Evolutionary conservation across 2,329 filamentous ascomycete genomes (phyloP).

Genomic region (Dactylonectria estremocensis): DNA sequence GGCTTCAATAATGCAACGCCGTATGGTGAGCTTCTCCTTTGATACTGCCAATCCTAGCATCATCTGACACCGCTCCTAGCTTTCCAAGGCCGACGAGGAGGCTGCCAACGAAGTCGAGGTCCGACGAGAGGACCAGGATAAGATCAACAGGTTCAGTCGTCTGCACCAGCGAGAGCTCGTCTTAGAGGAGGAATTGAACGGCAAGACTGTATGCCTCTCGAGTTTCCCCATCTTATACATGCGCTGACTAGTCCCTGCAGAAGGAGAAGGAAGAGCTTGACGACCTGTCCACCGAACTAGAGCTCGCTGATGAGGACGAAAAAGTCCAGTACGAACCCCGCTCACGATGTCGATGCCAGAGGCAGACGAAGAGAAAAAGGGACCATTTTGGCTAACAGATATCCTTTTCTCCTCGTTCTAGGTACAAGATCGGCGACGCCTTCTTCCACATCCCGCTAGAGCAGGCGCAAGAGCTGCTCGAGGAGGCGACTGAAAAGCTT

Average conservation of each 20-base stretch:
- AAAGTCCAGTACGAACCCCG: constrained; percentile 81
- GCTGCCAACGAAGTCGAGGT: constrained; percentile 90
- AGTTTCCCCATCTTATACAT: no score
- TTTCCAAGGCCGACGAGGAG: constrained; percentile 94
- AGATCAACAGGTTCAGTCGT: constrained; percentile 98
- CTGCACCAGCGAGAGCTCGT: constrained; percentile 88
- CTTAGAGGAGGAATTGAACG: constrained; percentile 84
- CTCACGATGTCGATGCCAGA: background rate
- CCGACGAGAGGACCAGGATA: constrained; percentile 96
- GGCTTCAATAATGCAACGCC: constrained; percentile 69
- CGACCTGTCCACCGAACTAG: constrained; percentile 90
- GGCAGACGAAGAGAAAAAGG: background rate
- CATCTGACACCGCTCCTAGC: constrained; percentile 65
- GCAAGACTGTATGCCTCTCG: constrained; percentile 79
- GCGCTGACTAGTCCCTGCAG: constrained; percentile 63
- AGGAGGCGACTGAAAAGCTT: constrained; percentile 78
- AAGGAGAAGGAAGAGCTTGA: constrained; percentile 99
- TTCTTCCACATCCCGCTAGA: constrained; percentile 90
- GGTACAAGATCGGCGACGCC: constrained; percentile 96
- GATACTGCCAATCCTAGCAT: background rate
- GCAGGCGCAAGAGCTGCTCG: constrained; percentile 90
- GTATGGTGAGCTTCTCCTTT: constrained; percentile 65
- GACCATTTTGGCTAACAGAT: constrained; percentile 1
- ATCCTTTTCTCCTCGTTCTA: constrained; percentile 56
- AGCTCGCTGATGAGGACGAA: constrained; percentile 96